phyloP scores from a whole-genome alignment of 805 yeast species.

The Wickerhamia fluorescens region DNA sequence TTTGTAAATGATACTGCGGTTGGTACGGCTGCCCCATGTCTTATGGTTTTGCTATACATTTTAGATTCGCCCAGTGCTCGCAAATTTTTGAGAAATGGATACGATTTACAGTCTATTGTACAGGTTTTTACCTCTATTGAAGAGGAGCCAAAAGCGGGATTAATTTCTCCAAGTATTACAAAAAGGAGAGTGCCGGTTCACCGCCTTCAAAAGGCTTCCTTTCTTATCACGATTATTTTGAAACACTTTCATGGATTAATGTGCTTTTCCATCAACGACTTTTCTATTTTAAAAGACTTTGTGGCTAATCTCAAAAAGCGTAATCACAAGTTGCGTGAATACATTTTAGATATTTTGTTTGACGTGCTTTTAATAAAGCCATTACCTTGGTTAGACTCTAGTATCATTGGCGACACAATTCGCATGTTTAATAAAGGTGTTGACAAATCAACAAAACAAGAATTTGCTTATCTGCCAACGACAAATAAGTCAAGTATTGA shows the following conservation, averaged over 20 bases:
- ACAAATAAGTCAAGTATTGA: slow-evolving; percentile 31
- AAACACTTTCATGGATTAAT: slow-evolving; percentile 75
- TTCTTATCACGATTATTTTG: slow-evolving; percentile 51
- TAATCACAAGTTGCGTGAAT: slow-evolving; percentile 49
- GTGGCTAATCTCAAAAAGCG: slow-evolving; percentile 56
- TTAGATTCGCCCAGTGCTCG: slow-evolving; percentile 53
- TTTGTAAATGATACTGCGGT: slow-evolving; percentile 17
- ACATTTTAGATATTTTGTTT: slow-evolving; percentile 62
- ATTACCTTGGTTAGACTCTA: slow-evolving; percentile 42
- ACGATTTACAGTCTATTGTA: slow-evolving; percentile 54
- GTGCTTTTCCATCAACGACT: slow-evolving; percentile 52
- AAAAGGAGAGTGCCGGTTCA: slow-evolving; percentile 25
- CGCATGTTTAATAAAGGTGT: background rate
- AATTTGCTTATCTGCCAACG: slow-evolving; percentile 8
- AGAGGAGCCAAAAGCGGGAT: slow-evolving; percentile 2
- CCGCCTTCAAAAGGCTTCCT: slow-evolving; percentile 53
- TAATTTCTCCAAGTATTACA: slow-evolving; percentile 3
- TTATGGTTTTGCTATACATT: slow-evolving; percentile 45
- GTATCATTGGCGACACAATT: slow-evolving; percentile 16
- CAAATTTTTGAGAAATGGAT: slow-evolving; percentile 47
- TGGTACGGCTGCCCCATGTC: slow-evolving; percentile 15
- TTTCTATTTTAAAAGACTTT: slow-evolving; percentile 48
- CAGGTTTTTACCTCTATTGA: slow-evolving; percentile 55
- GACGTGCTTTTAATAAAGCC: slow-evolving; percentile 58
- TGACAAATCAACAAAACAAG: background rate